Percentiles rank a stretch among this genome's conserved stretches.
Evolutionary conservation across 2,329 filamentous ascomycete genomes (phyloP).

Genomic region (Cordyceps fumosorosea): DNA sequence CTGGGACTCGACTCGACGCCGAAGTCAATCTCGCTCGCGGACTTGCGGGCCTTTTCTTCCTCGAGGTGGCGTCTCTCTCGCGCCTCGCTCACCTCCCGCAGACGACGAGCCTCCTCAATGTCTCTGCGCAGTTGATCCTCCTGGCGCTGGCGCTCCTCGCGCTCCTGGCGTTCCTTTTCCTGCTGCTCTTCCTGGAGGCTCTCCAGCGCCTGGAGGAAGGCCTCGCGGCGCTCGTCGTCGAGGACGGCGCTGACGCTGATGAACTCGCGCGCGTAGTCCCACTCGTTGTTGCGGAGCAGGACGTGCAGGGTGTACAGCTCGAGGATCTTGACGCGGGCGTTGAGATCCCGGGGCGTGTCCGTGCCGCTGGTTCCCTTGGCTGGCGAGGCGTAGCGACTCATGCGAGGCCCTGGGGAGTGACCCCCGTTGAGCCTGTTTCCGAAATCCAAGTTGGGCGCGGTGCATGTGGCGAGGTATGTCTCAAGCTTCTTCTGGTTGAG

Average conservation of each 20-base stretch:
- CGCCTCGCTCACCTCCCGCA: conserved; percentile 54
- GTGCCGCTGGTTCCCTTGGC: conserved; percentile 55
- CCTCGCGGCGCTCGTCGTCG: conserved; percentile 85
- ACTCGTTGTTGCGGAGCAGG: conserved; percentile 86
- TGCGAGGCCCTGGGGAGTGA: conserved; percentile 29
- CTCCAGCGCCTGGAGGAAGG: conserved; percentile 80
- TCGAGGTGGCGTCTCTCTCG: conserved; percentile 45
- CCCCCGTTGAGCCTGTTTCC: conserved; percentile 52
- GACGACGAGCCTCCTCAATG: conserved; percentile 49
- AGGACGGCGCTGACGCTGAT: conserved; percentile 79
- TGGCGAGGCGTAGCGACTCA: conserved; percentile 36
- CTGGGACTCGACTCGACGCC: conserved; percentile 53
- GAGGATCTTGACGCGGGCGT: conserved; percentile 81
- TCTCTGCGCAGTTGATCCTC: conserved; percentile 52
- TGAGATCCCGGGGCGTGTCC: conserved; percentile 76
- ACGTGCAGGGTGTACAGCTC: conserved; percentile 95
- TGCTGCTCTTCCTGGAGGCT: conserved; percentile 78
- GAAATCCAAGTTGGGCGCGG: conserved; percentile 66
- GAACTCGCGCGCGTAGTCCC: conserved; percentile 91
- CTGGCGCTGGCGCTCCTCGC: conserved; percentile 48
- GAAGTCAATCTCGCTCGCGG: conserved; percentile 59
- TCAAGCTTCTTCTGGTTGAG: conserved; percentile 85
- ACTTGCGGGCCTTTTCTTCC: conserved; percentile 44
- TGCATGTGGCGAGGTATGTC: conserved; percentile 75
- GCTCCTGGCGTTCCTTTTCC: conserved; percentile 60